Base-by-base conservation (phyloP, 2,329 filamentous ascomycete genomes). In the Botrytis hyacinthi region DNA sequence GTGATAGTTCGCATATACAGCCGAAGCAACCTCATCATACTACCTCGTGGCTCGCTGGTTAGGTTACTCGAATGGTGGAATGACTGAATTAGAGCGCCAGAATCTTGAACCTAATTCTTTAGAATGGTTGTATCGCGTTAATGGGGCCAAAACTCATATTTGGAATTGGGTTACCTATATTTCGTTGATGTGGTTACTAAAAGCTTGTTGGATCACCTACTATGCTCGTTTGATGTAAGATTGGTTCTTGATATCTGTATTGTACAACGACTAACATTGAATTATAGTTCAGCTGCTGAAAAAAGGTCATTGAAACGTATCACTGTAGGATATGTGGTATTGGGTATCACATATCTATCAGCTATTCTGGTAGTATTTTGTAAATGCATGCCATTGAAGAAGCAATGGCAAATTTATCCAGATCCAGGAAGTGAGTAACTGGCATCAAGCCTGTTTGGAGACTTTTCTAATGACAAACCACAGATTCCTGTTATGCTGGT, bases 341-440 rank as follows among this genome's bases (percentile, higher is more conserved):
- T 66, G 37, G 60, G 42, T 10, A 8, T 71, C 6, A 71, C 70
- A 3, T 71, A 66, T 51, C 20, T 71, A 51, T 63, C 35, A 51
- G 60, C 70, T 42, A 57, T 71, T 29, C 35, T 71, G 37, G 70
- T 54, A 42, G 48, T 71, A 35, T 29, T 63, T 32, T 71, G 60
- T 35, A 66, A 66, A 66, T 71, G 70, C n/a, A 18, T 71, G 32
- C 70, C 70, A 18, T 42, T 71, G 26, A 71, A 51, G 32, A 71
- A 66, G 42, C 70, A 71, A 66, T 71, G 70, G 70, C 70, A 71
- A 66, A 71, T 71, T 20, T 54, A 71, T n/a, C 70, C 70, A 32
- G 60, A 71, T 32, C 70, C 70, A 54, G 60, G 70, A 57, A 57
- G 70, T 71, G 22, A 66, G 70, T 71, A 26, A 16, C 4, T 32